Base-by-base conservation (phyloP, 2,329 filamentous ascomycete species). In the Fusarium nanum region DNA sequence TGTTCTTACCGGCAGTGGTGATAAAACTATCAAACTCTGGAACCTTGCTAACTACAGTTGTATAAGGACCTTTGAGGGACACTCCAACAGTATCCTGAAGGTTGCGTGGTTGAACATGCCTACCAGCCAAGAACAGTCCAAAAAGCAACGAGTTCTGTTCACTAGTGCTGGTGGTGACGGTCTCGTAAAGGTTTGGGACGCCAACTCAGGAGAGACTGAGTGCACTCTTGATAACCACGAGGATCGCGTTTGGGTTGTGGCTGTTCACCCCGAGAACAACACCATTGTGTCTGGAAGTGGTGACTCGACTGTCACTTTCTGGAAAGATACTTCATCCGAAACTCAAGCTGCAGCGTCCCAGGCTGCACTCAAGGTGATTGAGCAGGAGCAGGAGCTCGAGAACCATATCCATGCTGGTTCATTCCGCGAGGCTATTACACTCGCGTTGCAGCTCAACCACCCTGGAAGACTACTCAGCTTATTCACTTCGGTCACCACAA, bases 1-100 rank as follows among this genome's bases (percentile, higher is more conserved):
- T 47, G 85, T 97, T 14, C 87, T 97, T 28, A 98, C 96, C 1
- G 96, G 94, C 37, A 97, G 93, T 73, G 96, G 95, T 76, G 96
- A 99, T 80, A 98, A 98, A 82, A 98, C 93, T 0, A 88, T 98
- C 76, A 97, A 97, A 79, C 87, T 99, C 12, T 99, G 97, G 97
- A 98, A 89, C 78, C 84, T 99, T 67, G 87, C 91, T 4, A 94
- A 97, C 80, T 99, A 98, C 81, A 93, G 90, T 71, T 99, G 96
- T 80, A 83, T 99, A 47, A 87, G 95, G 60, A 98, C 96, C 0
- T 96, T 98, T 59, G 97, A 99, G 80, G 96, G 96, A 0, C 96
- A 99, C 80, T 95, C 94, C 7, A 97, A 98, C 82, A 97, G 93
- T 74, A 92, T 99, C 5, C 84, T 99, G 32, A 98, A 98, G 81